Percentiles rank a stretch among this genome's conserved stretches.
These are phyloP conservation scores for Euphrasia confusa DNA, from an alignment of 257 asterid species.

Conservation along the genomic window DNA sequence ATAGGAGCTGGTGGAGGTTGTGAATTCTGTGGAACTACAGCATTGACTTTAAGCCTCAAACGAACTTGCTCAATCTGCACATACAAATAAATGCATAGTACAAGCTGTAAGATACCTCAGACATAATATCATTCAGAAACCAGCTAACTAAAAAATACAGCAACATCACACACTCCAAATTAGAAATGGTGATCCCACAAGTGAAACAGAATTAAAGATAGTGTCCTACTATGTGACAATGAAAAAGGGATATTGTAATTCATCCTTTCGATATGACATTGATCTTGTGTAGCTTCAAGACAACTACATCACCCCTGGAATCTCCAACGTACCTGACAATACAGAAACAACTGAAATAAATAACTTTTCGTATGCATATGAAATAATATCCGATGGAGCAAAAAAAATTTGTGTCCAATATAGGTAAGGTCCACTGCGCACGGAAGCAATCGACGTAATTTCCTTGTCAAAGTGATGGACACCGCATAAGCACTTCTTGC, in stretches of 20 bases:
- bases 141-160: background rate
- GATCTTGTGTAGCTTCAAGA: conserved; percentile 56
- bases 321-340: conserved; percentile 76
- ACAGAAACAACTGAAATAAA: conserved; percentile 13
- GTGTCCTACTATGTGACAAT: conserved; percentile 61
- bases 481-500: conserved; percentile 47
- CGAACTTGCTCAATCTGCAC: conserved; percentile 73
- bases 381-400: background rate
- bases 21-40: conserved; percentile 56
- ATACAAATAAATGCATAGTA: conserved; percentile 22
- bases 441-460: conserved; percentile 52
- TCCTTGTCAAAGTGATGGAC: conserved; percentile 54
- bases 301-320: conserved; percentile 56
- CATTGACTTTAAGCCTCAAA: conserved; percentile 74
- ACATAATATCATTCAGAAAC: conserved; percentile 11
- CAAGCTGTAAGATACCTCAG: background rate
- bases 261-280: conserved; percentile 52
- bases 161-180: background rate
- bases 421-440: conserved; percentile 64
- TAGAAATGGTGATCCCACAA: background rate
- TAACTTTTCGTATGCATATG: conserved; percentile 7
- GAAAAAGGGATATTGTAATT: conserved; percentile 65
- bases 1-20: conserved; percentile 69
- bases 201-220: conserved; percentile 13
- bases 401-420: conserved; percentile 28